Percentiles rank a stretch among this genome's conserved stretches.
Conservation (phyloP, 2,329 filamentous ascomycete genomes). For the Colletotrichum tamarilloi region DNA sequence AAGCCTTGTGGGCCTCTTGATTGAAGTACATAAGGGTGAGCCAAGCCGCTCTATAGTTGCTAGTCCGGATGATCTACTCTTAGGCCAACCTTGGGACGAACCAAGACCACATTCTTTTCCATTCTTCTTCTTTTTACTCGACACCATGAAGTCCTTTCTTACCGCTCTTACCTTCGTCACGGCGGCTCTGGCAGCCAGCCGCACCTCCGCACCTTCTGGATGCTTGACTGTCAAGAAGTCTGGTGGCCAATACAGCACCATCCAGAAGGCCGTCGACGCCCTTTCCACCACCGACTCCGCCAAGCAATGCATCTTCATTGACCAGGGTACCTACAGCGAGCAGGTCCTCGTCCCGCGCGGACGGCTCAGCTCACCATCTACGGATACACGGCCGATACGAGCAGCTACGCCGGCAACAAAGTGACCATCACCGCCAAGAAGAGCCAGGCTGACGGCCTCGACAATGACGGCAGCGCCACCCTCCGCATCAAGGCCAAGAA, state of each 20-base stretch:
- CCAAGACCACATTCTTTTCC: not conserved
- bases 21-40: conserved; percentile 16
- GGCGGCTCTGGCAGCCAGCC: conserved; percentile 37
- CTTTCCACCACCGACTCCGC: conserved; percentile 62
- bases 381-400: conserved; percentile 66
- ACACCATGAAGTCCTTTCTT: conserved; percentile 30
- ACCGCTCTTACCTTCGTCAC: conserved; percentile 12
- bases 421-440: conserved; percentile 66
- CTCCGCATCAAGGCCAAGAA: conserved; percentile 60
- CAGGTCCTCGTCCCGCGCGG: conserved; percentile 65
- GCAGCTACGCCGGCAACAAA: conserved; percentile 64
- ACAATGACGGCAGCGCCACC: conserved; percentile 64
- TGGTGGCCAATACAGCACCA: conserved; percentile 40
- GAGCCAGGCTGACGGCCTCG: conserved; percentile 62
- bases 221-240: conserved; percentile 45
- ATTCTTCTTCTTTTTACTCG: not conserved
- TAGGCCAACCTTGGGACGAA: conserved; percentile 1
- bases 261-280: conserved; percentile 66
- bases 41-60: not conserved
- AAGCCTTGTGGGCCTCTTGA: not conserved
- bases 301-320: conserved; percentile 72
- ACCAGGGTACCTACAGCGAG: conserved; percentile 71
- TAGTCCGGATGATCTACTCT: not conserved
- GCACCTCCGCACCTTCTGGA: conserved; percentile 44
- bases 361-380: conserved; percentile 63